phyloP scores from a whole-genome alignment of 1,284 basidiomycete species.

The Cryptococcus sp. region DNA sequence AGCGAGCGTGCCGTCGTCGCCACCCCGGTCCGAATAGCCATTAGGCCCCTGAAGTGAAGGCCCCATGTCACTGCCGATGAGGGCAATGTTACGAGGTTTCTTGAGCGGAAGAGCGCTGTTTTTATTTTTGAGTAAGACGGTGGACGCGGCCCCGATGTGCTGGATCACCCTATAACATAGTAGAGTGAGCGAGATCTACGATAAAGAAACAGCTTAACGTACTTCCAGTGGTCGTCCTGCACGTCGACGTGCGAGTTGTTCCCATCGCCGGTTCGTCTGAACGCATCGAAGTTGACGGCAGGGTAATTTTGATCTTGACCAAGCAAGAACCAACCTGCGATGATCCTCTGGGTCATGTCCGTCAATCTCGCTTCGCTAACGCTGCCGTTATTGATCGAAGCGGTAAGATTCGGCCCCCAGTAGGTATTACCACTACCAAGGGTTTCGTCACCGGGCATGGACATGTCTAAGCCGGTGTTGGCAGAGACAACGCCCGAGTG shows the following conservation, averaged over 20 bases:
- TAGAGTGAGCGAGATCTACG: constrained; percentile 1
- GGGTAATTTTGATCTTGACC: constrained; percentile 66
- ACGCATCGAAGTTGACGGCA: constrained; percentile 47
- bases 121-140: constrained; percentile 72
- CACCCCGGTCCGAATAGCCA: constrained; percentile 64
- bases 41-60: constrained; percentile 71
- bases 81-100: constrained; percentile 55
- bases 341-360: constrained; percentile 65
- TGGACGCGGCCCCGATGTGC: constrained; percentile 71
- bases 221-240: constrained; percentile 63
- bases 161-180: constrained; percentile 61
- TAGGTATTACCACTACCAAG: constrained; percentile 53
- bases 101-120: constrained; percentile 62
- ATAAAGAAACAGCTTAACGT: background rate
- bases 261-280: constrained; percentile 15
- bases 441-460: constrained; percentile 62
- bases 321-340: constrained; percentile 65
- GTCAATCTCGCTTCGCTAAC: constrained; percentile 61
- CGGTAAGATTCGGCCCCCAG: constrained; percentile 61
- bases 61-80: constrained; percentile 64
- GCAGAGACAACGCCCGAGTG: constrained; percentile 58
- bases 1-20: constrained; percentile 63
- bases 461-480: constrained; percentile 65
- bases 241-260: constrained; percentile 67
- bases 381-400: constrained; percentile 60